Percentiles rank a stretch among this genome's conserved stretches.
These are phyloP conservation scores for Xylariaceae sp. DNA, from an alignment of 2,329 filamentous ascomycete genomes.

Conservation along the genomic window DNA sequence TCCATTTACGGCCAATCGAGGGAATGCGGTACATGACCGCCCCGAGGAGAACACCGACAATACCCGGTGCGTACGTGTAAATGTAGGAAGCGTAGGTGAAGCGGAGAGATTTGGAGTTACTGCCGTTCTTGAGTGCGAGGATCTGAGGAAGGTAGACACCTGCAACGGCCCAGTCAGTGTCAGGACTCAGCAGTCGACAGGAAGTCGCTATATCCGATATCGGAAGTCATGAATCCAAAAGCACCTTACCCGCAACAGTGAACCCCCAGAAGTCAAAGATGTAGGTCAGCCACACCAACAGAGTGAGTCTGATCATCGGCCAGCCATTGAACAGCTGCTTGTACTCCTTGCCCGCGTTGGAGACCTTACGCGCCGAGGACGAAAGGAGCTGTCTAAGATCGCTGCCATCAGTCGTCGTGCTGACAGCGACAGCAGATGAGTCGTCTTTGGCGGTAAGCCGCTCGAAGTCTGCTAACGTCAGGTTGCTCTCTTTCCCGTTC, in stretches of 20 bases:
- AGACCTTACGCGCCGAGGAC: conserved; percentile 12
- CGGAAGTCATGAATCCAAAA: too few relatives aligned
- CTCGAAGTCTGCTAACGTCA: conserved; percentile 28
- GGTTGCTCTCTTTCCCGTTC: conserved; percentile 28
- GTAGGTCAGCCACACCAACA: conserved; percentile 12
- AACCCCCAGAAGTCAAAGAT: conserved; percentile 13
- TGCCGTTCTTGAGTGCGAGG: conserved; percentile 11
- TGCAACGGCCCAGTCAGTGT: too few relatives aligned
- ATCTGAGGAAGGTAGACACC: conserved; percentile 12
- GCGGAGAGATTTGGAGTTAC: conserved; percentile 2
- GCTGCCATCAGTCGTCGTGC: conserved; percentile 8
- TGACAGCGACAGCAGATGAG: neutral
- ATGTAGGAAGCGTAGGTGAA: conserved; percentile 14
- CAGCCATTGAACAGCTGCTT: conserved; percentile 25
- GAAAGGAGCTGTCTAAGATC: neutral
- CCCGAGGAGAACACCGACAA: conserved; percentile 9
- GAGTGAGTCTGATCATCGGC: conserved; percentile 7
- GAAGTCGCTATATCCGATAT: too few relatives aligned
- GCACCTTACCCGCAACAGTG: conserved; percentile 9
- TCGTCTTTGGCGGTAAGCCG: conserved; percentile 27
- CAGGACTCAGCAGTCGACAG: too few relatives aligned
- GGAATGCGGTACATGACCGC: conserved; percentile 8
- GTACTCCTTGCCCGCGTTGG: conserved; percentile 23
- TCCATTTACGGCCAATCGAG: conserved; percentile 10
- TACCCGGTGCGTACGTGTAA: conserved; percentile 12